A percentile compares a stretch with the other conserved stretches of the same genome.
These are phyloP conservation scores for Apiospora pterosperma DNA, from an alignment of 2,329 filamentous ascomycete species.

Conservation along the genomic window DNA sequence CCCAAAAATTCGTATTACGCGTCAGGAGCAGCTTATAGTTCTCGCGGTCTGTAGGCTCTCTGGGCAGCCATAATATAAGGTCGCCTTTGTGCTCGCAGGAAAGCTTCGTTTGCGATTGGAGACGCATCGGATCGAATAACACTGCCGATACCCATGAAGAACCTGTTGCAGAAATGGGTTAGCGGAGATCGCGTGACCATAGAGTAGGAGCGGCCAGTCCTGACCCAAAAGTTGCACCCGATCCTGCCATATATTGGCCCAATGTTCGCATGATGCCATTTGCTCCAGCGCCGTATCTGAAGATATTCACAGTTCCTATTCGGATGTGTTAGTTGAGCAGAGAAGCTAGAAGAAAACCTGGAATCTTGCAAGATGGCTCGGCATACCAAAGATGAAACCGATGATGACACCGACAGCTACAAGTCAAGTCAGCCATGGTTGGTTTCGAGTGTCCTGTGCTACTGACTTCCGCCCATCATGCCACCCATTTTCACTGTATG, in stretches of 20 bases:
- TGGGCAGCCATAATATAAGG: constrained; percentile 62
- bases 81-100: constrained; percentile 68
- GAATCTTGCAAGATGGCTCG: background rate
- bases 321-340: background rate
- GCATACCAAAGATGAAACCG: constrained; percentile 91
- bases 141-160: constrained; percentile 99
- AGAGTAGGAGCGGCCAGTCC: constrained; percentile 17
- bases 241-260: constrained; percentile 95
- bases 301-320: constrained; percentile 85
- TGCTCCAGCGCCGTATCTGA: constrained; percentile 87
- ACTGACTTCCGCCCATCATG: constrained; percentile 97
- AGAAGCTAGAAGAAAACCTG: too few relatives aligned
- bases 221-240: constrained; percentile 93
- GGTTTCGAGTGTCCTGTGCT: background rate
- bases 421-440: constrained; percentile 25
- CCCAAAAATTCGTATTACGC: background rate
- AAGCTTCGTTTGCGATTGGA: constrained; percentile 70
- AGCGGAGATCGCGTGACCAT: constrained; percentile 5
- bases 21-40: constrained; percentile 15
- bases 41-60: constrained; percentile 34
- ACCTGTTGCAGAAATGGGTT: constrained; percentile 43
- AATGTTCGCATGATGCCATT: constrained; percentile 93
- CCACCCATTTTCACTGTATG: constrained; percentile 92
- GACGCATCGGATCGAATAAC: constrained; percentile 91
- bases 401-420: constrained; percentile 92